These are phyloP conservation scores for Musa beccarii DNA, from an alignment of 176 grass and related monocot genomes.

Conservation along the genomic window DNA sequence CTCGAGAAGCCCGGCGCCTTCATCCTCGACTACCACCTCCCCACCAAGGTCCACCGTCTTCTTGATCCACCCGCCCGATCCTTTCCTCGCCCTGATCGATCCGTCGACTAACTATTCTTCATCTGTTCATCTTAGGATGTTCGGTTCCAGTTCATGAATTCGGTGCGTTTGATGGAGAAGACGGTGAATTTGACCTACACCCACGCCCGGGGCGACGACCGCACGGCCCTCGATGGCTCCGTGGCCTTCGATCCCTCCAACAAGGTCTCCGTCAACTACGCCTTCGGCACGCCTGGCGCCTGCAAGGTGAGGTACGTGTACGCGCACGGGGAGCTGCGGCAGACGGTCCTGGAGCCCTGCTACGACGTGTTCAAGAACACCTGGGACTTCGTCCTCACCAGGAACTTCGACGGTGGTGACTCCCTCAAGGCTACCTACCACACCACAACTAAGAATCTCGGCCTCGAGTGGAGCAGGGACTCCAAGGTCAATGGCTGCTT, in stretches of 20 bases:
- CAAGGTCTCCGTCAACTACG: constrained; percentile 61
- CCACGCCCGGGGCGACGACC: constrained; percentile 31
- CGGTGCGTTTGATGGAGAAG: constrained; percentile 55
- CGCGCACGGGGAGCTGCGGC: constrained; percentile 42
- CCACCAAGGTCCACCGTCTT: constrained; percentile 25
- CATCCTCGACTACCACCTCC: constrained; percentile 64
- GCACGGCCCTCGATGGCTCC: constrained; percentile 43
- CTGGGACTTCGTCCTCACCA: constrained; percentile 76
- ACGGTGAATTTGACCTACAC: constrained; percentile 72
- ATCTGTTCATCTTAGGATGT: constrained; percentile 37
- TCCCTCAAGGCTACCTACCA: constrained; percentile 65
- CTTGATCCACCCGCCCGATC: no score
- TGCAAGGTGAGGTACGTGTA: constrained; percentile 83
- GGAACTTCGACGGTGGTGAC: constrained; percentile 45
- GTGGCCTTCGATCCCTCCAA: constrained; percentile 57
- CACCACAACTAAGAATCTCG: constrained; percentile 54
- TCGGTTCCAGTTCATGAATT: constrained; percentile 93
- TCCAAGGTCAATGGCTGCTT: constrained; percentile 49
- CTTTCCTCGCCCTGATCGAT: not conserved
- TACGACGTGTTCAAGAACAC: constrained; percentile 65
- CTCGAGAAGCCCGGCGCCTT: constrained; percentile 86
- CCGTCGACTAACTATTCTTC: not conserved
- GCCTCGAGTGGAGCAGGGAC: constrained; percentile 61
- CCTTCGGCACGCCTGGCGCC: constrained; percentile 32
- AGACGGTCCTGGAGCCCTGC: constrained; percentile 67